Base-by-base conservation (phyloP, 208 protist species). In the Kentomonas sorsogonicus region DNA sequence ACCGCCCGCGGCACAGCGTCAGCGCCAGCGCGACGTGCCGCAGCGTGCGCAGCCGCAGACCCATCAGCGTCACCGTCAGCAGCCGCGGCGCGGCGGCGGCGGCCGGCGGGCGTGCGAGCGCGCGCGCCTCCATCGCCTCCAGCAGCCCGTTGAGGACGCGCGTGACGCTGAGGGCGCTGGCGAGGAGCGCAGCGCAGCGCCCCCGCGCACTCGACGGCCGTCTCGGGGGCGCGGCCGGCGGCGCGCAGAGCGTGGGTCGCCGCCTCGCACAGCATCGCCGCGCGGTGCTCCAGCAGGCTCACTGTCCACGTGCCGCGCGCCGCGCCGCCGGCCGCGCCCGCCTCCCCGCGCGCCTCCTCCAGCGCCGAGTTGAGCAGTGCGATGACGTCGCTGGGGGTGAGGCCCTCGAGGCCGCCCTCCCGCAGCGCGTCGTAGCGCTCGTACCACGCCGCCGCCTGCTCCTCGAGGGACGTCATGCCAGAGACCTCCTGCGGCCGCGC, bases 281-380 rank as follows among this genome's bases (percentile, higher is more conserved):
- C 72, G 39, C 53, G 47, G 34, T 61, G 55, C 59, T 80, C 74
- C 18, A 66, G 23, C 30, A 80, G 53, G 36, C 60, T 72, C 16
- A 76, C 59, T 3, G 60, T 39, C 74, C 74, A 80, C 39, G 68
- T 64, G 10, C 61, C 63, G 3, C 39, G 29, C 13, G 53, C 50
- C 39, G 68, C 69, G 10, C 61, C 63, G 3, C 39, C 36, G 18
- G 53, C 50, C n/a, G 45, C 43, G 2, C 50, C 45, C 2, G 50
- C 38, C 22, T 7, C 20, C 20, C 16, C 7, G 18, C 31, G 31
- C n/a, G 31, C 20, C 30, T 30, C 18, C 10, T 31, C 33, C 60
- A 73, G 29, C 40, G 58, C 60, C 16, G 27, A 60, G 18, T 22
- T 15, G 23, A 73, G 52, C 29, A 54, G 18, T 10, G 22, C 27